A percentile compares a stretch with the other conserved stretches of the same genome.
These are phyloP conservation scores for Dendrobium huoshanense DNA, from an alignment of 106 monocot genomes.

Conservation along the genomic window DNA sequence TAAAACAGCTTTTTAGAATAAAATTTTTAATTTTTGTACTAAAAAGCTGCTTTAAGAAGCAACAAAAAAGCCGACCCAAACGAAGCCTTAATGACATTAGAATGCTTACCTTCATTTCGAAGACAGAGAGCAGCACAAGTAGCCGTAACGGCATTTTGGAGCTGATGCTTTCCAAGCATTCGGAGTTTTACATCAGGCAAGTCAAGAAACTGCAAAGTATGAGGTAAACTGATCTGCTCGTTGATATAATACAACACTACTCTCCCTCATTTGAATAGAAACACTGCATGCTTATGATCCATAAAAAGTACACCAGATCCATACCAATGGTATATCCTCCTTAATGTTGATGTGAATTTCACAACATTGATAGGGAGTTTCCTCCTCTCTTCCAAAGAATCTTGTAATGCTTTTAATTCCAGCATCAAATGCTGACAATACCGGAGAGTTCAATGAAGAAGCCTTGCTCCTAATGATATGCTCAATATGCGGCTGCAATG, in stretches of 20 bases:
- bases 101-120: constrained; percentile 40
- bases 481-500: constrained; percentile 62
- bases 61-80: too few relatives aligned
- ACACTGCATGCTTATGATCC: background rate
- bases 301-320: background rate
- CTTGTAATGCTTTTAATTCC: constrained; percentile 40
- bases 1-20: too few relatives aligned
- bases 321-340: constrained; percentile 49
- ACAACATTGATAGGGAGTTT: constrained; percentile 52
- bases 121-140: constrained; percentile 67
- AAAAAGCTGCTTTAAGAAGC: too few relatives aligned
- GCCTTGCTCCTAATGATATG: constrained; percentile 65
- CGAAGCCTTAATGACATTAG: too few relatives aligned
- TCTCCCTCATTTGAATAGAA: background rate
- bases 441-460: constrained; percentile 39
- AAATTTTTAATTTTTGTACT: too few relatives aligned
- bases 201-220: constrained; percentile 41
- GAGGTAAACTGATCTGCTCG: background rate
- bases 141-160: constrained; percentile 83
- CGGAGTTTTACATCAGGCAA: constrained; percentile 55
- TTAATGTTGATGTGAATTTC: constrained; percentile 45
- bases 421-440: constrained; percentile 65
- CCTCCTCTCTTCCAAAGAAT: constrained; percentile 41
- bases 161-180: constrained; percentile 87
- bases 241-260: background rate